Evolutionary conservation across 306 rosid species (phyloP), one percentile per base, ranked within the genome.

Genomic region (Cicer cuneatum): DNA sequence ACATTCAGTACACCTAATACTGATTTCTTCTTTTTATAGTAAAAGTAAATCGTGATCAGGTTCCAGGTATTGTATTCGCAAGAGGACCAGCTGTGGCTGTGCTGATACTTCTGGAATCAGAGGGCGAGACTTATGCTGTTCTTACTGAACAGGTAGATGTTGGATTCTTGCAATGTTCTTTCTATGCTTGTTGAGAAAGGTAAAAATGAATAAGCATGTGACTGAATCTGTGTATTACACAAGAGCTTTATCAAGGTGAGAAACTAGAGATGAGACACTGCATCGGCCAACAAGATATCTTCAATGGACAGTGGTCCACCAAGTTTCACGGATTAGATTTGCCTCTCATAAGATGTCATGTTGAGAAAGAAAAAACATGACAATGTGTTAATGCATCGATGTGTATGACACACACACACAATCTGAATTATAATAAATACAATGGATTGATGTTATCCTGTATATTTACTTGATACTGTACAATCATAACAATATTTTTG

Each of bases 31-130:
- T 68, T 78, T 79, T 78, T 66, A 72, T 53, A 79, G 69, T 79
- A 61, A 80, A 80, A 84, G 79, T 87, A 74, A 77, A 82, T 68
- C 64, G 6, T 83, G 49, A 53, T 78, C 84, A 93, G 98, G 84
- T 93, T 84, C 98, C 97, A 82, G 98, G 98, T 53, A 87, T 91
- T 65, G 97, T 91, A 64, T 93, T 93, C 88, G 96, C 98, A 13
- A 84, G 98, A 77, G 97, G 98, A 83, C 94, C 98, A 39, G 97
- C 97, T 74, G 97, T 89, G 39, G 86, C 97, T 13, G 83, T 91
- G 73, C 83, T 93, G 76, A 87, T 93, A 61, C 98, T 91, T 80
- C 76, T 93, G 79, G 90, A 88, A 58, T 89, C 96, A 6, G 96
- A 82, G 66, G 93, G 88, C 42, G 90, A 89, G 85, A 88, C 90